Evolutionary conservation across 2,329 filamentous ascomycete genomes (phyloP).

Genomic region (Endothia cerciana): DNA sequence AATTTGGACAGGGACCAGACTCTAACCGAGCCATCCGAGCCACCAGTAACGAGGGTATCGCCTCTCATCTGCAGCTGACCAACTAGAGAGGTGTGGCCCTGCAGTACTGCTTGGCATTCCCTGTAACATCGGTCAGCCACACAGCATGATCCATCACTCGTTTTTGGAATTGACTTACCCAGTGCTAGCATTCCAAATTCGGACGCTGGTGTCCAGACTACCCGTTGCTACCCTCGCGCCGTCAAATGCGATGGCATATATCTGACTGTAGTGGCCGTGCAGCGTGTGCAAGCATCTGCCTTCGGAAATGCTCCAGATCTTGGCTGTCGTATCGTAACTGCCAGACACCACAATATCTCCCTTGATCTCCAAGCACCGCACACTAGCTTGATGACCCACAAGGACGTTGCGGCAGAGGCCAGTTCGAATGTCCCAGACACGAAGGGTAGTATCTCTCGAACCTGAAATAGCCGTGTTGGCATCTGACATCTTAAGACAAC

Average conservation of each 20-base stretch:
- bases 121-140: slow-evolving; percentile 46
- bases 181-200: slow-evolving; percentile 92
- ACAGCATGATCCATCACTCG: slow-evolving; percentile 1
- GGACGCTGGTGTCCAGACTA: slow-evolving; percentile 92
- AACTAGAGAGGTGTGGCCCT: slow-evolving; percentile 95
- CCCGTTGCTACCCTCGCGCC: slow-evolving; percentile 92
- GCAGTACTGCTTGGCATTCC: slow-evolving; percentile 86
- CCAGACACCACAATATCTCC: slow-evolving; percentile 97
- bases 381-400: slow-evolving; percentile 92
- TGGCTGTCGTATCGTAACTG: slow-evolving; percentile 95
- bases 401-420: slow-evolving; percentile 90
- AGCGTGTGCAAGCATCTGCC: slow-evolving; percentile 89
- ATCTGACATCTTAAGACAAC: slow-evolving; percentile 97
- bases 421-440: slow-evolving; percentile 91
- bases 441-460: slow-evolving; percentile 89
- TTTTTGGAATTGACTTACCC: slow-evolving; percentile 60
- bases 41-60: slow-evolving; percentile 92
- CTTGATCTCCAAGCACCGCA: slow-evolving; percentile 92
- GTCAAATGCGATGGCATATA: slow-evolving; percentile 98
- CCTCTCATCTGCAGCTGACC: slow-evolving; percentile 95
- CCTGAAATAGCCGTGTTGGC: slow-evolving; percentile 93
- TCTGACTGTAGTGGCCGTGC: slow-evolving; percentile 95
- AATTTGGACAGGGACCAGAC: slow-evolving; percentile 94
- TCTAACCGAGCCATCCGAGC: slow-evolving; percentile 92
- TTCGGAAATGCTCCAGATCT: slow-evolving; percentile 97